These are phyloP conservation scores for Nitzschia putrida DNA, from an alignment of 108 stramenopile species.

Conservation along the genomic window DNA sequence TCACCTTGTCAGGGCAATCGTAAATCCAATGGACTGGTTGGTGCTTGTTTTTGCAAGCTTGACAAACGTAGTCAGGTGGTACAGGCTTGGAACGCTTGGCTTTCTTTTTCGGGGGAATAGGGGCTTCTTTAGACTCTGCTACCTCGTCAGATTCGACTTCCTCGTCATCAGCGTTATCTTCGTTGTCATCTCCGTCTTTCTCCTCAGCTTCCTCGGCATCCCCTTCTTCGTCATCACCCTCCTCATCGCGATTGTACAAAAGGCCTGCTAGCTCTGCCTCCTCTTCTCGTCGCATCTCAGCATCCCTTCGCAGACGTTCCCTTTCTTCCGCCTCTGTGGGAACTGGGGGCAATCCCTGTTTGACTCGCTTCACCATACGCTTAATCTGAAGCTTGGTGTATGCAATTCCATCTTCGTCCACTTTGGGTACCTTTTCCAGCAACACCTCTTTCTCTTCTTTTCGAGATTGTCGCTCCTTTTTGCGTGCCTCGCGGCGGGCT, in stretches of 20 bases:
- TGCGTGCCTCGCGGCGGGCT: not conserved
- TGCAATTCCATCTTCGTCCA: conserved; percentile 63
- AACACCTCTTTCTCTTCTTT: conserved; percentile 42
- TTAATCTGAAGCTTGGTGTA: conserved; percentile 84
- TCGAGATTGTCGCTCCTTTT: conserved; percentile 8
- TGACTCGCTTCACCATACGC: conserved; percentile 84
- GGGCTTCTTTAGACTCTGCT: not conserved
- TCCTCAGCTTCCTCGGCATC: conserved; percentile 28
- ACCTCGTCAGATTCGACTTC: conserved; percentile 22
- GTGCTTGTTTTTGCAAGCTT: conserved; percentile 79
- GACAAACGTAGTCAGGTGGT: conserved; percentile 79
- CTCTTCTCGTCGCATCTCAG: conserved; percentile 51
- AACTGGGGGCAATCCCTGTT: conserved; percentile 70
- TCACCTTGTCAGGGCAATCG: conserved; percentile 82
- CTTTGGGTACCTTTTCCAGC: conserved; percentile 50
- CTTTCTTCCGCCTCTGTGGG: conserved; percentile 72
- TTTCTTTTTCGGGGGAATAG: conserved; percentile 44
- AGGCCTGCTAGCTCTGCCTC: conserved; percentile 58
- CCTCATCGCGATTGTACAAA: conserved; percentile 29
- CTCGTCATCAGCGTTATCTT: conserved; percentile 21
- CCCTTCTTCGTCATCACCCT: conserved; percentile 28
- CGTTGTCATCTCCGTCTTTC: conserved; percentile 16
- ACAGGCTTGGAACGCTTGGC: conserved; percentile 75
- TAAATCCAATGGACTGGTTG: conserved; percentile 85
- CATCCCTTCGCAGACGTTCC: conserved; percentile 55